Evolutionary conservation across 805 yeast species (phyloP).

Genomic region (Candida vaughaniae): DNA sequence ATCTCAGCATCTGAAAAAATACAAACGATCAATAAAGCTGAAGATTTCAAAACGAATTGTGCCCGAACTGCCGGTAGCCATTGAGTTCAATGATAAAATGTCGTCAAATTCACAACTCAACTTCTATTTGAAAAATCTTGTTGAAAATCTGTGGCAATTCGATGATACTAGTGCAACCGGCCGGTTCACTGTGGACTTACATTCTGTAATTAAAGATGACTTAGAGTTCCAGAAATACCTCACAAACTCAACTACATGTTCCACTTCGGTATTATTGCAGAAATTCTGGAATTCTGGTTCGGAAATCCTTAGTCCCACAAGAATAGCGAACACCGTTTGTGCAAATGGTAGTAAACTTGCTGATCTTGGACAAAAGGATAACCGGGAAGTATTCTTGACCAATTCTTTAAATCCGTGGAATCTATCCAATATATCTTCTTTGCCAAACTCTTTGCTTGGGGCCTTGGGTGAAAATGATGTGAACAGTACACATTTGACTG

Average conservation of each 20-base stretch:
- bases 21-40: constrained; percentile 43
- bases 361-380: too few relatives aligned
- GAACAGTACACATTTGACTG: constrained; percentile 42
- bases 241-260: background rate
- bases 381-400: background rate
- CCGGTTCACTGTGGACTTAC: background rate
- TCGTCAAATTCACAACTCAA: constrained; percentile 5
- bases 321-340: background rate
- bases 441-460: constrained; percentile 48
- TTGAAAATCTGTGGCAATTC: background rate
- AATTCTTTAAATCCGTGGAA: constrained; percentile 52
- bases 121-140: constrained; percentile 2
- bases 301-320: background rate
- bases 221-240: background rate
- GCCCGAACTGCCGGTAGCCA: constrained; percentile 10
- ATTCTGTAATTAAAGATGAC: background rate
- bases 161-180: constrained; percentile 1
- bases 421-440: constrained; percentile 51
- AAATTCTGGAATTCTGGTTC: background rate
- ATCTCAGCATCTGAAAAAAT: constrained; percentile 45
- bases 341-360: background rate
- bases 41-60: constrained; percentile 48
- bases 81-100: background rate
- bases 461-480: constrained; percentile 41
- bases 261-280: background rate